Evolutionary conservation across 192 early-diverging fungal species (phyloP), one percentile per base, ranked within the genome.

Genomic region (Backusella circina): DNA sequence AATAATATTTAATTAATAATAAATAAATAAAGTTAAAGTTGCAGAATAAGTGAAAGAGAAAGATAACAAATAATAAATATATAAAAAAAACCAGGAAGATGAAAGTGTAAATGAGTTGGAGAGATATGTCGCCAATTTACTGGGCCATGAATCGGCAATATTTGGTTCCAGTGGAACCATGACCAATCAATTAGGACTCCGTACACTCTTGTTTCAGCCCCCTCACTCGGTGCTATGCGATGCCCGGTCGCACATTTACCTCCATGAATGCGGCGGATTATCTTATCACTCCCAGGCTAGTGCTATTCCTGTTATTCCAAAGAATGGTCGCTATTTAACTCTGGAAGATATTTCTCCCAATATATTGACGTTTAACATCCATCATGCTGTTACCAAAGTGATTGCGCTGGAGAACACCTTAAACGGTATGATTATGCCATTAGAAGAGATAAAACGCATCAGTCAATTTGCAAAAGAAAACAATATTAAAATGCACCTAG

Each of bases 321-420:
- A 64, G 0, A 83, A 87, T 5, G 86, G 87, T 15, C 71, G 70
- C 30, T 89, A 93, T 73, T 82, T 98, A 31, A 95, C 93, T 0
- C 84, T 79, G 1, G 81, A 77, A 2, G 93, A 90, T 36, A 81
- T 97, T 16, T 79, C 88, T 71, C 26, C 80, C 23, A 76, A 81
- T 35, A 73, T 94, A 23, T 84, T 96, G 2, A 66, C 51, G 5
- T 51, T 54, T 47, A 75, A 76, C 51, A 28, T 81, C 16, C 66
- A 72, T 69, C 57, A 71, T 65, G 91, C 96, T 18, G 95, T 95
- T 0, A 97, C 95, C 3, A 72, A 84, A 35, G 82, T 97, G 5
- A 81, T 98, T 32, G 89, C 91, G 16, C 75, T 98, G 23, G 97
- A 98, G 78, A 98, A 98, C 82, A 98, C 96, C 1, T 72, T 97